Conservation (phyloP, 371 early-diverging fungal species). For the Syncephalastrum monosporum region DNA sequence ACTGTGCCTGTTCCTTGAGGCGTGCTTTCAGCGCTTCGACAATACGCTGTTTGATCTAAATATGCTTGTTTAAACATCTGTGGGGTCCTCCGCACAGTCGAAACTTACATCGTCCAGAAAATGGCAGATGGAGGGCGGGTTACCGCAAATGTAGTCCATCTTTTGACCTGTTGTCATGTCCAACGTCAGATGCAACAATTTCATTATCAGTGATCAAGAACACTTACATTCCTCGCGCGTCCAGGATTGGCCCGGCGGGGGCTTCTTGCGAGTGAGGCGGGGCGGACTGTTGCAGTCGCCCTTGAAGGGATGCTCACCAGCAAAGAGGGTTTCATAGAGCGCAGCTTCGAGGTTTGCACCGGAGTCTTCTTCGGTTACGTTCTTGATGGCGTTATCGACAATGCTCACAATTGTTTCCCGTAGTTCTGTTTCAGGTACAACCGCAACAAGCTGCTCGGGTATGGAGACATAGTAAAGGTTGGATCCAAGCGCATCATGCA, state of each 20-base stretch:
- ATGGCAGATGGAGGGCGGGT: slow-evolving; percentile 69
- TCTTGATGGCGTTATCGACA: slow-evolving; percentile 9
- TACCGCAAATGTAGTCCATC: slow-evolving; percentile 68
- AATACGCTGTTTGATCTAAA: slow-evolving; percentile 43
- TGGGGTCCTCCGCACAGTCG: too few relatives aligned
- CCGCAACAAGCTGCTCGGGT: slow-evolving; percentile 23
- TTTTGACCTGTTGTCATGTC: slow-evolving; percentile 30
- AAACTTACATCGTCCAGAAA: slow-evolving; percentile 37
- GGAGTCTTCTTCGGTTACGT: slow-evolving; percentile 18
- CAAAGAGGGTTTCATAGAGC: slow-evolving; percentile 53
- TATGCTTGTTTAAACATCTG: not conserved
- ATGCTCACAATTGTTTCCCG: slow-evolving; percentile 19
- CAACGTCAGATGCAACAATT: not conserved
- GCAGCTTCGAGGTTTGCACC: slow-evolving; percentile 32
- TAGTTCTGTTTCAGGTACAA: slow-evolving; percentile 34
- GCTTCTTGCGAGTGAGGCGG: slow-evolving; percentile 49
- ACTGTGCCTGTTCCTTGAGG: slow-evolving; percentile 31
- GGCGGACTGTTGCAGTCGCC: slow-evolving; percentile 64
- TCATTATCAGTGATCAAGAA: not conserved
- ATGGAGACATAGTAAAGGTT: slow-evolving; percentile 25
- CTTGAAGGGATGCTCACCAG: slow-evolving; percentile 58
- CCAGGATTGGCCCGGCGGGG: slow-evolving; percentile 58
- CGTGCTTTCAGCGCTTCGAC: slow-evolving; percentile 19
- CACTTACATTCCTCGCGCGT: slow-evolving; percentile 55
- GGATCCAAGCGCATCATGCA: slow-evolving; percentile 29